Percentiles rank a stretch among this genome's conserved stretches.
These are phyloP conservation scores for Pseudopyricularia javanii DNA, from an alignment of 2,329 filamentous ascomycete genomes.

Conservation along the genomic window DNA sequence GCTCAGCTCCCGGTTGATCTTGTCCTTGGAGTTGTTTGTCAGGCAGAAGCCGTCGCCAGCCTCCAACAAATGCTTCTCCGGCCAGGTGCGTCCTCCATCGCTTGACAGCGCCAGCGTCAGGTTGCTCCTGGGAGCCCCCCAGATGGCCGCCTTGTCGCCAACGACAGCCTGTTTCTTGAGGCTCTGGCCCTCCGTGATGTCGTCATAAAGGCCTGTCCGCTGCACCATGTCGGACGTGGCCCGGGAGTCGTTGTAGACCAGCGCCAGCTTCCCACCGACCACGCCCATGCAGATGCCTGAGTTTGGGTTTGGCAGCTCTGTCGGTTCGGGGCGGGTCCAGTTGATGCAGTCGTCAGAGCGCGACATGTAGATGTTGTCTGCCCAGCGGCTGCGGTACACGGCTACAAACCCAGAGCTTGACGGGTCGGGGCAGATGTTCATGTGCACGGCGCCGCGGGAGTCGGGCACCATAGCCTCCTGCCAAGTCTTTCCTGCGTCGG, in stretches of 20 bases:
- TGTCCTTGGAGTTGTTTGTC: slow-evolving; percentile 28
- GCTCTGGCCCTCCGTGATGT: slow-evolving; percentile 26
- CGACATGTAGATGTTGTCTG: slow-evolving; percentile 27
- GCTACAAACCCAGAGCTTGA: slow-evolving; percentile 17
- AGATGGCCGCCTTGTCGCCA: slow-evolving; percentile 25
- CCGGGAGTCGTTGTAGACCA: slow-evolving; percentile 28
- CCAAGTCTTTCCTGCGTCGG: slow-evolving; percentile 26
- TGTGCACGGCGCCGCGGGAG: slow-evolving; percentile 27
- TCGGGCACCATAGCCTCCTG: slow-evolving; percentile 21
- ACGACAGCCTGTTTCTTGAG: slow-evolving; percentile 22
- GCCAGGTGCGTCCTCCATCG: slow-evolving; percentile 24
- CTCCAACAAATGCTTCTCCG: slow-evolving; percentile 20
- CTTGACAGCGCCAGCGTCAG: slow-evolving; percentile 21
- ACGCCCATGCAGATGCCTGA: slow-evolving; percentile 26
- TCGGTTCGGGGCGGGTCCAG: slow-evolving; percentile 22
- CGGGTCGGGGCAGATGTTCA: slow-evolving; percentile 23
- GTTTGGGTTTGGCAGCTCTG: slow-evolving; percentile 27
- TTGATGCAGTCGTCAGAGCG: slow-evolving; percentile 23
- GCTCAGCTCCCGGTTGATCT: slow-evolving; percentile 27
- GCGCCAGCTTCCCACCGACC: slow-evolving; percentile 15
- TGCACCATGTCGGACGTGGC: slow-evolving; percentile 17
- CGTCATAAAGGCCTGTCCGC: slow-evolving; percentile 28
- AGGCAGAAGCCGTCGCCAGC: slow-evolving; percentile 31
- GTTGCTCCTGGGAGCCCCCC: slow-evolving; percentile 25
- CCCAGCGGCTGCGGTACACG: slow-evolving; percentile 30